A percentile compares a stretch with the other conserved stretches of the same genome.
These are phyloP conservation scores for Laburnicola sp. DNA, from an alignment of 2,329 filamentous ascomycete species.

Conservation along the genomic window DNA sequence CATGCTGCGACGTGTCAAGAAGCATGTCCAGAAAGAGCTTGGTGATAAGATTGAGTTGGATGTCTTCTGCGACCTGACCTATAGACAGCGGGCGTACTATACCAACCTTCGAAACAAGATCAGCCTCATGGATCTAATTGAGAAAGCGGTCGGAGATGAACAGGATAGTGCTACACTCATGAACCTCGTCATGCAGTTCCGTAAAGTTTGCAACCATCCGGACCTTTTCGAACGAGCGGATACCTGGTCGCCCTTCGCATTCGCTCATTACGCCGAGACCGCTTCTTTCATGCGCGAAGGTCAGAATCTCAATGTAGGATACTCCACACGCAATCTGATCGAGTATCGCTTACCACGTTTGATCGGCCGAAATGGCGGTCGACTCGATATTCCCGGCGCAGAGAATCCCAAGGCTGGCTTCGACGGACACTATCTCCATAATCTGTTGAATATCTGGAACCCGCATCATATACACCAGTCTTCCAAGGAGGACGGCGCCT, in stretches of 20 bases:
- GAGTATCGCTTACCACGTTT: conserved; percentile 81
- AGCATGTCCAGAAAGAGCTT: conserved; percentile 97
- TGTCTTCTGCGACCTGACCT: conserved; percentile 94
- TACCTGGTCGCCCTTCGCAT: conserved; percentile 81
- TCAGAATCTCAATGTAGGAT: conserved; percentile 74
- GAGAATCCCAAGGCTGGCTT: conserved; percentile 79
- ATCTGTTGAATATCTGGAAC: conserved; percentile 89
- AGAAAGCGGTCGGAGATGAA: conserved; percentile 94
- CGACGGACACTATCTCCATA: conserved; percentile 72
- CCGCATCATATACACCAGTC: conserved; percentile 75
- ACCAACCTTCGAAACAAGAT: conserved; percentile 92
- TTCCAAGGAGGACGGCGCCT: conserved; percentile 64
- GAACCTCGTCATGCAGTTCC: conserved; percentile 99
- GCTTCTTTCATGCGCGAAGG: conserved; percentile 94
- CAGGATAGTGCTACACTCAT: conserved; percentile 94
- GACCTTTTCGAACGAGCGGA: conserved; percentile 96
- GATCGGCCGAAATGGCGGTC: conserved; percentile 78
- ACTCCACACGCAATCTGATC: conserved; percentile 84
- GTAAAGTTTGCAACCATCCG: conserved; percentile 98
- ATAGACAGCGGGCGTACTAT: conserved; percentile 93
- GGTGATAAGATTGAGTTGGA: conserved; percentile 98
- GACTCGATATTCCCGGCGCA: conserved; percentile 71
- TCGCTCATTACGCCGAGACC: conserved; percentile 89
- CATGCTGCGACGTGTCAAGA: conserved; percentile 99
- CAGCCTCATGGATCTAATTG: conserved; percentile 97